phyloP scores from a whole-genome alignment of 2,329 filamentous ascomycete genomes.

The Cryphonectria nitschkei region DNA sequence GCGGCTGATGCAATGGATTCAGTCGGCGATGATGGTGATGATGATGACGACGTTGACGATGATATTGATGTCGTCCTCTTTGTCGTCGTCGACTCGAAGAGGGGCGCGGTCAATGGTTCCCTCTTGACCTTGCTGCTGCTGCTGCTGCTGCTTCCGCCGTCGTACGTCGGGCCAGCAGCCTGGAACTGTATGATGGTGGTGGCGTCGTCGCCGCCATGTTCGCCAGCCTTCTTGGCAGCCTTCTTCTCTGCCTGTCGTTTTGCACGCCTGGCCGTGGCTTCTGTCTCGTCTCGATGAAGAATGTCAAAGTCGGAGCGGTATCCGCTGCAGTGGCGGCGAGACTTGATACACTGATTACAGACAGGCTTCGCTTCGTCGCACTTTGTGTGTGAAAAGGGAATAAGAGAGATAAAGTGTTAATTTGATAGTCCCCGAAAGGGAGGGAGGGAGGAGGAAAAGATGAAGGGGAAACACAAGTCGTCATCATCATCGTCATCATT shows the following conservation, averaged over 20 bases:
- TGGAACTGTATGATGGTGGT: conserved; percentile 17
- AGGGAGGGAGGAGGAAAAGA: not conserved
- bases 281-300: conserved; percentile 73
- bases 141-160: not conserved
- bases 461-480: not conserved
- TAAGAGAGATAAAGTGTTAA: not conserved
- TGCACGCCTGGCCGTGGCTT: conserved; percentile 67
- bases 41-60: too few species aligned
- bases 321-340: conserved; percentile 65
- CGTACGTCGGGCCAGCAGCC: not conserved
- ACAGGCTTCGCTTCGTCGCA: conserved; percentile 70
- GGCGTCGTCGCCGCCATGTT: conserved; percentile 29
- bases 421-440: too few species aligned
- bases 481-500: not conserved
- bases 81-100: not conserved
- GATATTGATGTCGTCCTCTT: too few species aligned
- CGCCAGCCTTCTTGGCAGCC: conserved; percentile 41
- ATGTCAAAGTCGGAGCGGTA: conserved; percentile 74
- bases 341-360: conserved; percentile 68
- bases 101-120: not conserved
- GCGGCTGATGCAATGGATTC: conserved; percentile 29
- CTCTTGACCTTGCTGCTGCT: not conserved
- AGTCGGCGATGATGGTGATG: conserved; percentile 24
- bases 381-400: conserved; percentile 41
- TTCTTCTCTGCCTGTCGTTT: conserved; percentile 58